Evolutionary conservation across 441 rosid genomes (phyloP), one percentile per base, ranked within the genome.

Genomic region (Geranium incanum): DNA sequence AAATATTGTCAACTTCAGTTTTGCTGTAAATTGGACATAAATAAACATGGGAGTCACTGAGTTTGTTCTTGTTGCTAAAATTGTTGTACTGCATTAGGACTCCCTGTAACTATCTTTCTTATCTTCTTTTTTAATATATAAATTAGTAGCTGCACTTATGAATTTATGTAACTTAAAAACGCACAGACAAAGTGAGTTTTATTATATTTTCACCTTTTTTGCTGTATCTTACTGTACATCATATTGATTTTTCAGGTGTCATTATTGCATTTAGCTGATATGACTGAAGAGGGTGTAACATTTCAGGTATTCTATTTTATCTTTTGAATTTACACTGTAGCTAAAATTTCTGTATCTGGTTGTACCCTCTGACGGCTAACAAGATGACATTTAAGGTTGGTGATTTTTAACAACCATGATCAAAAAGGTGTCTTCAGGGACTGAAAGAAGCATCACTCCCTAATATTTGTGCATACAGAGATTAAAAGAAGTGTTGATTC

Each of bases 241-340:
- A 15, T 72, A 55, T 67, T 71, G 39, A 15, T 72, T 12, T 71
- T 78, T 74, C 78, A 89, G 96, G 96, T 89, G 36, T 90, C 96
- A 12, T 78, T 90, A 63, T 77, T 90, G 72, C 96, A 86, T 81
- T 83, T 90, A 77, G 91, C 96, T 66, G 93, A 90, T 70, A 86
- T 90, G 66, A 88, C 93, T 50, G 96, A 90, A 78, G 68, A 82
- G 73, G 96, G 96, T 4, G 96, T 90, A 70, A 88, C 88, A 36
- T 90, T 90, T 83, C 96, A 90, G 90, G 93, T 85, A 76, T 72
- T 28, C 74, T 68, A 4, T 50, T 69, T 15, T 8, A 60, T 43
- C 6, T 41, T 36, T 16, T 43, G 67, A 37, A 33, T 60, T 67
- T 70, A 18, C 60, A n/a, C 16, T 70, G 15, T 28, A 7, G 55